These are phyloP conservation scores for Stagonosporopsis cucurbitacearum DNA, from an alignment of 2,329 filamentous ascomycete genomes.

Conservation along the genomic window DNA sequence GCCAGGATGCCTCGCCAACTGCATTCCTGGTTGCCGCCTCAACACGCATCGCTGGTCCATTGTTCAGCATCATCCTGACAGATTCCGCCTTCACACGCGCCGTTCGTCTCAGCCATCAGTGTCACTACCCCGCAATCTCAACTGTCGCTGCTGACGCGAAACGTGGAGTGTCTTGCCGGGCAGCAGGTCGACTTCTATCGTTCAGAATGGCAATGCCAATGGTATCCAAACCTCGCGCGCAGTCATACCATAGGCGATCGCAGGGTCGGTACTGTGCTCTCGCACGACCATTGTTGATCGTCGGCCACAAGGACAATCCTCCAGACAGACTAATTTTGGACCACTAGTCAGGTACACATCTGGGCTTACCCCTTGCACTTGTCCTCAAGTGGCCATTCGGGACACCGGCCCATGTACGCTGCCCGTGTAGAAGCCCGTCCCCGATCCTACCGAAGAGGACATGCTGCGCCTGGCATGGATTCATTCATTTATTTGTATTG, in stretches of 20 bases:
- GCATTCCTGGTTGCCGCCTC: conserved; percentile 16
- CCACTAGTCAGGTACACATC: conserved; percentile 15
- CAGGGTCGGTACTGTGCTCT: conserved; percentile 2
- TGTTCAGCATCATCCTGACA: conserved; percentile 22
- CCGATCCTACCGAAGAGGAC: conserved; percentile 7
- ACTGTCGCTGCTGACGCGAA: conserved; percentile 20
- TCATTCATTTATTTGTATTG: conserved; percentile 15
- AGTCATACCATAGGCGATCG: not conserved
- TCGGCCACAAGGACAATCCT: conserved; percentile 15
- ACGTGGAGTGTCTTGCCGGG: conserved; percentile 26
- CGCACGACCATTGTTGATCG: conserved; percentile 12
- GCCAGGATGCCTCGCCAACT: conserved; percentile 9
- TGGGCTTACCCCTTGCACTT: conserved; percentile 19
- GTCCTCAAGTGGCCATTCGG: conserved; percentile 6
- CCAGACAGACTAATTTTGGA: conserved; percentile 14
- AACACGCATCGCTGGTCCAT: conserved; percentile 12
- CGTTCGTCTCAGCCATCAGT: conserved; percentile 34
- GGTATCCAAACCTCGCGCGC: conserved; percentile 16
- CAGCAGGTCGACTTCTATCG: conserved; percentile 25
- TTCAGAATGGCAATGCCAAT: conserved; percentile 14
- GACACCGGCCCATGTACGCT: conserved; percentile 13
- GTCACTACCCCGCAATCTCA: conserved; percentile 19
- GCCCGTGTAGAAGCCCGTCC: conserved; percentile 1
- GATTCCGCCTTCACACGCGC: conserved; percentile 20
- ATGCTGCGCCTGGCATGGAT: conserved; percentile 6